These are phyloP conservation scores for Lentinula lateritia DNA, from an alignment of 768 basidiomycete genomes.

Conservation along the genomic window DNA sequence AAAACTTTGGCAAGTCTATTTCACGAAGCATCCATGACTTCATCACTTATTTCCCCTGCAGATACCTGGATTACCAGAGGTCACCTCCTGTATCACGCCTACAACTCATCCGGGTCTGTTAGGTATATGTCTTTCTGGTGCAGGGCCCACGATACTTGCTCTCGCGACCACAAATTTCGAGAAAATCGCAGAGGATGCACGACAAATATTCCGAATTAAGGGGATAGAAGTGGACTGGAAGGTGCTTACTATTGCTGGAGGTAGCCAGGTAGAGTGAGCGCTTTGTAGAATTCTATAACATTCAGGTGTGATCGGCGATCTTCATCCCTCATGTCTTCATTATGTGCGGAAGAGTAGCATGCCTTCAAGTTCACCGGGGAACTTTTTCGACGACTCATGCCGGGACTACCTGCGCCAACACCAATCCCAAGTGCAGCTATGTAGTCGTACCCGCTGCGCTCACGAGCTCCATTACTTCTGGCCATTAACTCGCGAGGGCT, in stretches of 20 bases:
- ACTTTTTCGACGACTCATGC: too few species aligned
- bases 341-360: too few species aligned
- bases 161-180: constrained; percentile 85
- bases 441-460: too few species aligned
- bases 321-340: too few species aligned
- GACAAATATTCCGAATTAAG: constrained; percentile 62
- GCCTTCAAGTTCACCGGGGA: too few species aligned
- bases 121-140: constrained; percentile 96
- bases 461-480: too few species aligned
- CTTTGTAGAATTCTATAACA: background rate
- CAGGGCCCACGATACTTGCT: constrained; percentile 95
- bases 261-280: constrained; percentile 32
- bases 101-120: constrained; percentile 88
- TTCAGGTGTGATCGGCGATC: too few species aligned
- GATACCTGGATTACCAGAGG: constrained; percentile 95
- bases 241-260: constrained; percentile 59
- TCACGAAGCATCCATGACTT: background rate
- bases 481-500: too few species aligned
- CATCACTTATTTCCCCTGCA: constrained; percentile 23
- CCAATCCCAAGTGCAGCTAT: too few species aligned
- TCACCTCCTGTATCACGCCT: constrained; percentile 86
- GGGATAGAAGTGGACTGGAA: constrained; percentile 89
- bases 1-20: constrained; percentile 62
- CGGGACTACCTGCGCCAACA: too few species aligned
- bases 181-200: constrained; percentile 77